These are phyloP conservation scores for Forsythia suspensa DNA, from an alignment of 257 asterid species.

Conservation along the genomic window DNA sequence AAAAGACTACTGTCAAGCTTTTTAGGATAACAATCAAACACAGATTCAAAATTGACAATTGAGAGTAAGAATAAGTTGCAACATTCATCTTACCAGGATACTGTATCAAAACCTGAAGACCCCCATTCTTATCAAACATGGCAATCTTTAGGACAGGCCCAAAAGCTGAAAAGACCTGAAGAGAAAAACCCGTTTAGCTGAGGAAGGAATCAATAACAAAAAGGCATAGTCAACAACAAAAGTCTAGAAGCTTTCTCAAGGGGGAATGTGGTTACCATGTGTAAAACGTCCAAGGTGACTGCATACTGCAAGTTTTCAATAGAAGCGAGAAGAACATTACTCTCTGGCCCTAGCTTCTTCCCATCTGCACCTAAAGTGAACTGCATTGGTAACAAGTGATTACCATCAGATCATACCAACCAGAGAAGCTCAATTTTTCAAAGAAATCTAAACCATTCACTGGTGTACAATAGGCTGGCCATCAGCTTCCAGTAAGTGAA, in stretches of 20 bases:
- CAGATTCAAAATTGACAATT: neutral
- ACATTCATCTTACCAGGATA: slow-evolving; percentile 63
- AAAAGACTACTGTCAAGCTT: neutral
- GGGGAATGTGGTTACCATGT: slow-evolving; percentile 54
- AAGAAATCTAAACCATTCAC: neutral
- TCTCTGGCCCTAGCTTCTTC: slow-evolving; percentile 85
- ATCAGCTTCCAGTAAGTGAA: slow-evolving; percentile 14
- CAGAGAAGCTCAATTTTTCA: neutral
- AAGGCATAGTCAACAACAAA: slow-evolving; percentile 10
- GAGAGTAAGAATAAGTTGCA: neutral
- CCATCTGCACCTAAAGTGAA: slow-evolving; percentile 82
- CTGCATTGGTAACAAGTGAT: slow-evolving; percentile 46
- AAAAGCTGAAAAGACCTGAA: slow-evolving; percentile 75
- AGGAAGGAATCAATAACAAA: slow-evolving; percentile 10
- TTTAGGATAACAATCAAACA: neutral
- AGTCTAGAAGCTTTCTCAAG: slow-evolving; percentile 20
- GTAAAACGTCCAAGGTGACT: slow-evolving; percentile 87
- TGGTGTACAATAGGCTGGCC: neutral
- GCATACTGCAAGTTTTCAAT: slow-evolving; percentile 98
- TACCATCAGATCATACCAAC: slow-evolving; percentile 7
- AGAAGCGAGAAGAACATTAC: slow-evolving; percentile 97
- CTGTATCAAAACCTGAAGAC: slow-evolving; percentile 89
- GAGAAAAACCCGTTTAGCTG: slow-evolving; percentile 12
- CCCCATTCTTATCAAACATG: slow-evolving; percentile 89
- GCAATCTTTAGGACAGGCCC: slow-evolving; percentile 89